Conservation (phyloP, 345 rosid genomes). For the Microcos paniculata region DNA sequence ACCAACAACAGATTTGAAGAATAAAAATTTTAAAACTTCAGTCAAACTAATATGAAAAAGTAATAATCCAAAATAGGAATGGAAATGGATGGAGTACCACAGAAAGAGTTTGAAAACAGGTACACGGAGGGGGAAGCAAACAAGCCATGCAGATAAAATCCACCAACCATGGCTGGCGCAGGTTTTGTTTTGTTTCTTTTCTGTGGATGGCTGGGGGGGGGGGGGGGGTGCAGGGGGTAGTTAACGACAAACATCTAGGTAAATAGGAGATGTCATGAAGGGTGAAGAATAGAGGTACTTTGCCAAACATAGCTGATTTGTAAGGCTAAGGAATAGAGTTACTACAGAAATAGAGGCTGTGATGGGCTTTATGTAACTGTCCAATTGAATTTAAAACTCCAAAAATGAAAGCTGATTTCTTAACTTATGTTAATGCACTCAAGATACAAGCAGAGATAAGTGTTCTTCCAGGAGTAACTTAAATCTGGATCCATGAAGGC, state of each 20-base stretch:
- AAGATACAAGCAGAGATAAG: not conserved
- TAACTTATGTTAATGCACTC: not conserved
- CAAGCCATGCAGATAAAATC: not conserved
- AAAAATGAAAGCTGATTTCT: not conserved
- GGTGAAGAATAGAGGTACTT: not conserved
- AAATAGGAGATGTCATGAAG: not conserved
- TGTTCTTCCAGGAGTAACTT: not conserved
- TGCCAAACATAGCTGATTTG: not conserved
- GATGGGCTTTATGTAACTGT: not conserved
- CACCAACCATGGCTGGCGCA: not conserved
- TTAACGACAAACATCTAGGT: not conserved
- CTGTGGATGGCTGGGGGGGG: too few relatives aligned
- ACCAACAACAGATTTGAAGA: not conserved
- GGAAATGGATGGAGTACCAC: not conserved
- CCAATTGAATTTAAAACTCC: not conserved
- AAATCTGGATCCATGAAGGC: not conserved
- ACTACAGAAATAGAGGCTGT: constrained; percentile 1
- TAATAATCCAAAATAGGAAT: not conserved
- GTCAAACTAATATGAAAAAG: not conserved
- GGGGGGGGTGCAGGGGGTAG: not conserved
- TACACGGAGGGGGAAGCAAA: not conserved
- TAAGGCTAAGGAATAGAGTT: not conserved
- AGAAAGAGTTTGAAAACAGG: not conserved
- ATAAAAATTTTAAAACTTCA: not conserved
- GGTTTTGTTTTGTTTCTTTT: not conserved